Base-by-base conservation (phyloP, 352 stramenopile genomes). In the Pythium guiyangense region DNA sequence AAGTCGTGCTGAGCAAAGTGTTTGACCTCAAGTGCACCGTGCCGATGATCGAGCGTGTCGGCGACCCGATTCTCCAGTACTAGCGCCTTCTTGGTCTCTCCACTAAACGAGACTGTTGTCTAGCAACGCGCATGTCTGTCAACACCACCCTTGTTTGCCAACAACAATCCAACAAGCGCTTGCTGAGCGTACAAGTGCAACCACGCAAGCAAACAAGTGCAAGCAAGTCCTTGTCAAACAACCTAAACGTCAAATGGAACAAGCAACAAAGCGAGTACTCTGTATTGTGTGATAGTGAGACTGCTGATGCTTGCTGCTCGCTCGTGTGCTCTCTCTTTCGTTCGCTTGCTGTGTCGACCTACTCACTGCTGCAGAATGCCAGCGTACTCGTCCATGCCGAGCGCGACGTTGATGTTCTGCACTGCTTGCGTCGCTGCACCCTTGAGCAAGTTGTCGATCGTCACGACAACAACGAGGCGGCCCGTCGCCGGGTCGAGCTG, bases 361-460 rank as follows among this genome's bases (percentile, higher is more conserved):
- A 20, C 15, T 43, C 51, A 59, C 37, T 54, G n/a, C 50, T 58
- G 26, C 10, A 74, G 62, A 46, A 92, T 88, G 34, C 83, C 83
- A 8, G 77, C 72, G 69, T 84, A 89, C 59, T 98, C 92, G 37
- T 95, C 80, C 29, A 97, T 80, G 15, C 88, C 92, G 51, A 97
- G 74, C 37, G 94, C 88, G 31, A 98, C 63, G 69, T 98, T 98
- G 68, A 98, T 96, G 74, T 98, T 98, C 67, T 98, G 92, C 59
- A 97, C 70, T 34, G 89, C 89, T 71, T 98, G 92, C 3, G 87
- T 96, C 44, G 90, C 91, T 4, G 92, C 92, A 14, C 92, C 92
- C 81, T 98, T 98, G 52, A 97, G 78, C 49, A 98, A 73, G 69
- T 98, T 98, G 71, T 98, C 92, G 60, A 98, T 97, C 25, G 88